Conservation (phyloP, 108 stramenopile species). For the Nannochloropsis gaditana region DNA sequence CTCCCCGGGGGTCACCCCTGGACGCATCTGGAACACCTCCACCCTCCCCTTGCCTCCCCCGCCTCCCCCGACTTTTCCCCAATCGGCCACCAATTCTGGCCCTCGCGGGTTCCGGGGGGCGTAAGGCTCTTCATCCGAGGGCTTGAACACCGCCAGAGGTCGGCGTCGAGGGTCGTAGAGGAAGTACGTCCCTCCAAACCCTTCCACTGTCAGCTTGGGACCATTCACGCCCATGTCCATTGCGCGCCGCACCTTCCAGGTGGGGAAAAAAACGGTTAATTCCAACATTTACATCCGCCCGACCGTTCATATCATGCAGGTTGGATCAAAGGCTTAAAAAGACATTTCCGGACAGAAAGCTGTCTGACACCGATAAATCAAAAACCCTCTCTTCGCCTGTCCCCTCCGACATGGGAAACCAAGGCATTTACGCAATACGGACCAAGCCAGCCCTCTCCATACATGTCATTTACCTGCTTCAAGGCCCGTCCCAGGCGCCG, state of each 20-base stretch:
- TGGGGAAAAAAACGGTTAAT: background rate
- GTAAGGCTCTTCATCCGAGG: slow-evolving; percentile 95
- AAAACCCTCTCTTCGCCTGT: no score
- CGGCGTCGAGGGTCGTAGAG: slow-evolving; percentile 69
- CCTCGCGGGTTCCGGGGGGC: slow-evolving; percentile 92
- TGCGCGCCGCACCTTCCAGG: slow-evolving; percentile 29
- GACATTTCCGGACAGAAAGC: no score
- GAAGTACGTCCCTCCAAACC: slow-evolving; percentile 95
- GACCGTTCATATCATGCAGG: no score
- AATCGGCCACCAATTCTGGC: slow-evolving; percentile 49
- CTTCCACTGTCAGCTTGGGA: slow-evolving; percentile 81
- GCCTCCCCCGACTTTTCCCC: slow-evolving; percentile 29
- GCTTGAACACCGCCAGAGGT: slow-evolving; percentile 90
- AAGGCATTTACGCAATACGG: no score
- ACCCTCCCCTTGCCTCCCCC: slow-evolving; percentile 25
- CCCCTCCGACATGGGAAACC: no score
- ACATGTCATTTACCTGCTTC: slow-evolving; percentile 27
- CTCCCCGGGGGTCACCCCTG: slow-evolving; percentile 86
- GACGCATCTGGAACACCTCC: slow-evolving; percentile 57
- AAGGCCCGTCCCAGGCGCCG: slow-evolving; percentile 29
- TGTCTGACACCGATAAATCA: no score
- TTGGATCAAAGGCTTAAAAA: no score
- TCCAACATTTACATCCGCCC: no score
- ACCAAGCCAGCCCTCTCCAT: no score
- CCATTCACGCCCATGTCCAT: slow-evolving; percentile 47